Evolutionary conservation across 2,329 filamentous ascomycete genomes (phyloP), one percentile per base, ranked within the genome.

Genomic region (Hypomyces rosellus): DNA sequence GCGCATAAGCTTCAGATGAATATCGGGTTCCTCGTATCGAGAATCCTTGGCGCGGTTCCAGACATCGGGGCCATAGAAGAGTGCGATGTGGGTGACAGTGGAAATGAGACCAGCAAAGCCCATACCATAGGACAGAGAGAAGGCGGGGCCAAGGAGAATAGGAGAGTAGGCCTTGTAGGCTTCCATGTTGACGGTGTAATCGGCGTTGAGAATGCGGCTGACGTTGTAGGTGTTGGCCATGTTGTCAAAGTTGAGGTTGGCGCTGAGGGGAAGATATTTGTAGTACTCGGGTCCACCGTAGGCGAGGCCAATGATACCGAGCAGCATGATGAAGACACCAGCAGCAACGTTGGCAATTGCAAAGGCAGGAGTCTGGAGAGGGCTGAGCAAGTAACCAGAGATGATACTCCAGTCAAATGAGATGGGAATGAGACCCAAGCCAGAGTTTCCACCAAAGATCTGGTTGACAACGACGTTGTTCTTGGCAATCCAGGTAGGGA

Each of bases 321-420:
- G 54, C 45, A 74, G 58, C 56, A 76, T 73, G 45, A 84, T 65
- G 60, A 76, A 74, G 34, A 77, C 54, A 3, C 81, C 67, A 44
- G 79, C 71, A 14, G 79, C 56, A 2, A 79, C 80, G 58, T 85
- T 85, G 48, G 74, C 72, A 49, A 83, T 77, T 13, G 80, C 80
- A 59, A 81, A 78, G 62, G 75, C 81, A 2, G 81, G 81, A 1
- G 78, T 73, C 50, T 82, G 80, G 20, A 84, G 65, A 8, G 80
- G 81, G n/a, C 74, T 78, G 11, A 66, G 63, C 46, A 79, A 69
- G 58, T 77, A 84, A 11, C 75, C 80, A 1, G 76, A 74, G 52
- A 84, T 71, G 48, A 80, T 73, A 45, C 75, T 77, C 83, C 84
- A 86, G 65, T 86, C 83, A 51, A 87, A 81, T 0, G 82, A 84